phyloP scores from a whole-genome alignment of 129 eudicot genomes.

The Smallanthus sonchifolius region DNA sequence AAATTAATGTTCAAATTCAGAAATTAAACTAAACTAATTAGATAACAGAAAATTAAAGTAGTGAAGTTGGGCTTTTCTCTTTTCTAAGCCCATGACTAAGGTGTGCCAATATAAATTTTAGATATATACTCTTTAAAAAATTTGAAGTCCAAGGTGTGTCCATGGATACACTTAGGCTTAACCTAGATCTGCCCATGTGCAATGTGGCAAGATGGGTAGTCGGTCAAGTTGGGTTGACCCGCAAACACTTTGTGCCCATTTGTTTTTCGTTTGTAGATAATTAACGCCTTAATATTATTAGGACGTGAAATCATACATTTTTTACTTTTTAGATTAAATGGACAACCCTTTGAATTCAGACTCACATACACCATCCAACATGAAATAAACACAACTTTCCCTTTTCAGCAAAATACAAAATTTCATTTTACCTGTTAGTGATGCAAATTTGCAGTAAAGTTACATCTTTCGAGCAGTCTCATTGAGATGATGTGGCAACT shows the following conservation, averaged over 20 bases:
- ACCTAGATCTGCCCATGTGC: not conserved
- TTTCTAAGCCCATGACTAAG: too few species aligned
- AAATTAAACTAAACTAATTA: not conserved
- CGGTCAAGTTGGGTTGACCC: not conserved
- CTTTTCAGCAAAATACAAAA: not conserved
- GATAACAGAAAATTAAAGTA: not conserved
- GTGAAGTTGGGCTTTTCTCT: too few species aligned
- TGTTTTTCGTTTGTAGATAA: not conserved
- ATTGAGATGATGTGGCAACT: slow-evolving; percentile 8
- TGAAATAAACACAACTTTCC: not conserved
- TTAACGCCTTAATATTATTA: not conserved
- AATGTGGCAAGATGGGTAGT: not conserved
- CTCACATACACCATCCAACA: not conserved
- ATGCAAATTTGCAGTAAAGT: not conserved
- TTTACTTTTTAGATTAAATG: not conserved
- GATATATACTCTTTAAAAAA: too few species aligned
- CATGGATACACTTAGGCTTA: not conserved
- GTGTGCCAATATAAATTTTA: too few species aligned
- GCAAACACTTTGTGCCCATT: not conserved
- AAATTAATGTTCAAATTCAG: not conserved
- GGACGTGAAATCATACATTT: not conserved
- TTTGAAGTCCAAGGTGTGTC: not conserved
- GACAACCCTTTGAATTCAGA: not conserved
- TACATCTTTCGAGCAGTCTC: not conserved
- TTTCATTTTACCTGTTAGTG: not conserved